Evolutionary conservation across 169 alveolate species (phyloP), one percentile per base, ranked within the genome.

Genomic region (Plasmodium sp.): DNA sequence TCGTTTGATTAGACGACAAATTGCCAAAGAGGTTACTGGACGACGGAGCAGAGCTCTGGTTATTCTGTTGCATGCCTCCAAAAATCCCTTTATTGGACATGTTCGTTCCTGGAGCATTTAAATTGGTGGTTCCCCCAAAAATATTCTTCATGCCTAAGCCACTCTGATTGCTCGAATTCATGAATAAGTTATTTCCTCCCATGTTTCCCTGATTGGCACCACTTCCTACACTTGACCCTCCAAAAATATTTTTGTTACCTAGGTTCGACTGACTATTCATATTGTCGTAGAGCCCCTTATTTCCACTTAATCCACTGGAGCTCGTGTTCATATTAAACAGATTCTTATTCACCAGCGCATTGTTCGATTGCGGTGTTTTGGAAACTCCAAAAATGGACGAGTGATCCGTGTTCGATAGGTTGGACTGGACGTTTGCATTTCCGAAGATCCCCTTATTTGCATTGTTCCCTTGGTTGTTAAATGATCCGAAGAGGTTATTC

Each of bases 371-470:
- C 10, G 62, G 91, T 39, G 82, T 62, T 56, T 90, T 90, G 10
- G 94, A 58, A 45, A 58, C 82, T 81, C 94, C 94, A 90, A 90
- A 90, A 67, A 90, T 18, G 39, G 81, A 67, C 54, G 91, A 80
- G 43, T 80, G 81, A 39, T 90, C 67, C 22, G 91, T 80, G 73
- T 67, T 67, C 73, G 84, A 7, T 34, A 90, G 18, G 74, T 67
- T 79, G 33, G 94, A 58, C 22, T 58, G 94, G 22, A 51, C 14
- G 34, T 71, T 71, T 51, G 91, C 79, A 90, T 79, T 80, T 18
- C 94, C 94, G 62, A 90, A 90, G 27, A 90, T 39, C 43, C 94
- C 83, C 62, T 90, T 90, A 90, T 90, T 90, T 71, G 90, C 14
- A 39, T 90, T 79, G 51, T 80, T 80, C 12, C 85, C 85, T 80